Evolutionary conservation across 2,329 filamentous ascomycete species (phyloP).

Genomic region (Aureobasidium leucospermi): DNA sequence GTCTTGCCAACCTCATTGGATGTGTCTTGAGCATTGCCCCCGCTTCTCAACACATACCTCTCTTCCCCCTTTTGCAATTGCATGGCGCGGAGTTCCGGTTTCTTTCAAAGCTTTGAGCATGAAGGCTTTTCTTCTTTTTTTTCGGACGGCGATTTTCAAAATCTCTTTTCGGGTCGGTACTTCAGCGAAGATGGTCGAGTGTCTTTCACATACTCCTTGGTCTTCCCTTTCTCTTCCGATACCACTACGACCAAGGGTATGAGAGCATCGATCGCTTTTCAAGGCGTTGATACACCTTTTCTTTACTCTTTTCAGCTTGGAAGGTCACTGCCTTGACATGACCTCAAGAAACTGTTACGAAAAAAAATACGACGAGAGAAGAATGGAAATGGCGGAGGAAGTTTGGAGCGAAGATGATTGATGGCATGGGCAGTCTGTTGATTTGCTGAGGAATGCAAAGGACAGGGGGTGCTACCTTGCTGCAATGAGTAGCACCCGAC

Average conservation of each 20-base stretch:
- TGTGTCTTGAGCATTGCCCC: neutral
- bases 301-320: neutral
- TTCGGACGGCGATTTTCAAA: conserved; percentile 4
- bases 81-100: conserved; percentile 18
- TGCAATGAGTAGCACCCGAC: neutral
- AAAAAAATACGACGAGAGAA: neutral
- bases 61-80: conserved; percentile 13
- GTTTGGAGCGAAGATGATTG: neutral
- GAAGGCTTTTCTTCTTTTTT: conserved; percentile 8
- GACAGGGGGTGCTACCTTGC: neutral
- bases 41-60: neutral
- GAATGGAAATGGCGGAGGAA: neutral
- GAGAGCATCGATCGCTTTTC: neutral
- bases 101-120: conserved; percentile 11
- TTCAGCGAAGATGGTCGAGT: neutral
- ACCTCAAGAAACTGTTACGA: conserved; percentile 3
- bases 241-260: neutral
- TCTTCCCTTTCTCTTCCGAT: neutral
- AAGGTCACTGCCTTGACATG: neutral
- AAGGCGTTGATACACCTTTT: neutral
- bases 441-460: conserved; percentile 1
- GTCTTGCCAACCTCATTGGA: conserved; percentile 14
- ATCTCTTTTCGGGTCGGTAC: neutral
- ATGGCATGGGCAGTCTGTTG: neutral
- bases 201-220: neutral